phyloP scores from a whole-genome alignment of 495 filamentous ascomycete genomes.

The Penicillium steckii region DNA sequence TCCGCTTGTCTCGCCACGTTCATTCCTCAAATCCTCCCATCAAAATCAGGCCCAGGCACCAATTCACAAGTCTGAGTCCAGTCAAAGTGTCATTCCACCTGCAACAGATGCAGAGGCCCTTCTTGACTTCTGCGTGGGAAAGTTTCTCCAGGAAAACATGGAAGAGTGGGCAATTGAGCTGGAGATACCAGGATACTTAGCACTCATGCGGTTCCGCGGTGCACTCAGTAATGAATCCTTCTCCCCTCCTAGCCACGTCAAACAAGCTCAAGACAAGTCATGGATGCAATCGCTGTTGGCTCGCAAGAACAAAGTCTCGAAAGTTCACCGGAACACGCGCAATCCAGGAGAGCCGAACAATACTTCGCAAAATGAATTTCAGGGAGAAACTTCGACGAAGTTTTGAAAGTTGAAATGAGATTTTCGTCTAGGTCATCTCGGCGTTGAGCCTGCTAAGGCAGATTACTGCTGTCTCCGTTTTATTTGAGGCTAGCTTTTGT shows the following conservation, averaged over 20 bases:
- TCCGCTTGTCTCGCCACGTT: neutral
- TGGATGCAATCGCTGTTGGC: constrained; percentile 4
- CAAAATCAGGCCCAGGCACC: neutral
- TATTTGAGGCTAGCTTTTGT: neutral
- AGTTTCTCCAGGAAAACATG: constrained; percentile 33
- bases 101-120: constrained; percentile 15
- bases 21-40: constrained; percentile 1
- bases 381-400: too few species aligned
- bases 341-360: too few species aligned
- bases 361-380: too few species aligned
- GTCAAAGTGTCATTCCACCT: constrained; percentile 8
- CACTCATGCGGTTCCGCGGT: constrained; percentile 14
- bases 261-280: constrained; percentile 6
- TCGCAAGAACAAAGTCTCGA: neutral
- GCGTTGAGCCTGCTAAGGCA: too few species aligned
- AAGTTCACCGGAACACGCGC: too few species aligned
- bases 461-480: too few species aligned
- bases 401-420: too few species aligned
- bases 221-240: constrained; percentile 1
- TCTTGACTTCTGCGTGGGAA: constrained; percentile 38
- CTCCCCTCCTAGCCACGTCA: neutral
- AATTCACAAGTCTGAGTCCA: neutral
- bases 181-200: constrained; percentile 34
- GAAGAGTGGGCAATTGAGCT: constrained; percentile 31
- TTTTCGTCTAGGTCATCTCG: too few species aligned